Evolutionary conservation across 441 rosid species (phyloP).

Genomic region (Francoa sonchifolia): DNA sequence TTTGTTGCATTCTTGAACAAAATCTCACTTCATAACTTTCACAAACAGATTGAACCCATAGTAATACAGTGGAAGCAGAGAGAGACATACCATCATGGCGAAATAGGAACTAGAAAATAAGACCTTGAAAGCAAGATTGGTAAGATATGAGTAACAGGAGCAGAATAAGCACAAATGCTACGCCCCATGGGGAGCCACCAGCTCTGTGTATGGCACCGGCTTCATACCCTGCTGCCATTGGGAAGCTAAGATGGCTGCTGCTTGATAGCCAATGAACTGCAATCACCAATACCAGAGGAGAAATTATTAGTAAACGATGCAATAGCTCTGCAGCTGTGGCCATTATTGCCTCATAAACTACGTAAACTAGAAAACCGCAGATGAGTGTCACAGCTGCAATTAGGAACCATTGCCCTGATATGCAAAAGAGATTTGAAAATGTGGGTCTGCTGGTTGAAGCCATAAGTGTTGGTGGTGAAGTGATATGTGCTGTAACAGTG

Average conservation of each 20-base stretch:
- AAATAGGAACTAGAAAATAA: conserved; percentile 21
- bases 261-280: conserved; percentile 44
- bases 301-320: conserved; percentile 31
- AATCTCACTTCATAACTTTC: too few species aligned
- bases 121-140: conserved; percentile 31
- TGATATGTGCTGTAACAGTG: too few species aligned
- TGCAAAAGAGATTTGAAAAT: too few species aligned
- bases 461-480: too few species aligned
- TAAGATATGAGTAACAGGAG: conserved; percentile 35
- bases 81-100: too few species aligned
- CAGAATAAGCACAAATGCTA: conserved; percentile 31
- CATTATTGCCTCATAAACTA: conserved; percentile 39
- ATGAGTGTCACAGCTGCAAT: conserved; percentile 15
- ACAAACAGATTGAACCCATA: too few species aligned
- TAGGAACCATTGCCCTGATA: conserved; percentile 34
- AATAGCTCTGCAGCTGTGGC: conserved; percentile 38
- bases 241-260: conserved; percentile 24
- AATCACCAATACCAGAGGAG: conserved; percentile 37
- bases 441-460: too few species aligned
- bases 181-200: conserved; percentile 53
- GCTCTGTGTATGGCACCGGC: conserved; percentile 45
- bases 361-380: conserved; percentile 27
- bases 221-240: conserved; percentile 42
- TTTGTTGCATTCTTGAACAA: too few species aligned
- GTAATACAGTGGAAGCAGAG: too few species aligned